Evolutionary conservation across 1,284 basidiomycete genomes (phyloP), one percentile per base, ranked within the genome.

Genomic region (Ganoderma resinaceum): DNA sequence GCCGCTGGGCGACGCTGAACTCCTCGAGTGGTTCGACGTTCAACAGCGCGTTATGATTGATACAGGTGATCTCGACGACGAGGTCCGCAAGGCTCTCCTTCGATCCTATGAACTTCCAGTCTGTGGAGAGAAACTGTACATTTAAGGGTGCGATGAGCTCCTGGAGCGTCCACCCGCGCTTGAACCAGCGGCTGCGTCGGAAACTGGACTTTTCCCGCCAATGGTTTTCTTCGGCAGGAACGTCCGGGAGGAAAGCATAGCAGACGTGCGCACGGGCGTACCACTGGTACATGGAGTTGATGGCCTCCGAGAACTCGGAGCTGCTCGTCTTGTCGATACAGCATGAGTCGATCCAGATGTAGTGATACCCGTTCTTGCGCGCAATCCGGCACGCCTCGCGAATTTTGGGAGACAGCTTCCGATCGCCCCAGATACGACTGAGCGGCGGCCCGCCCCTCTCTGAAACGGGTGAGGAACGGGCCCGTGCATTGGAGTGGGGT

Each of bases 141-240:
- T 53, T 16, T 12, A 14, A 4, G 16, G 52, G 52, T 20, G 20
- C 53, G 16, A 57, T 57, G 29, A 57, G 53, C 53, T 52, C 49
- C 49, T 52, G 49, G 11, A 38, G 37, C 37, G 37, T 38, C 37
- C 37, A 38, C 37, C 37, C 37, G 1, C 37, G 37, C 37, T 8
- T 38, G 11, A 38, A 38, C 64, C 67, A 69, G 23, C 33, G 29
- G 64, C 67, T 66, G 1, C 42, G 29, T 12, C 64, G 55, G 67
- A 69, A 69, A 29, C 62, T 59, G 3, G 67, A 68, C 11, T 31
- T 49, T 26, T 29, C 18, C 20, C 9, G 18, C 38, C 20, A 12
- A 26, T 46, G 67, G n/a, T 65, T 63, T 37, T 68, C 63, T 59
- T 62, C 61, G 61, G 58, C 63, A 7, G 29, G 16, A 16, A 57